phyloP scores from a whole-genome alignment of 106 monocot species.

The Dendrobium chrysotoxum region DNA sequence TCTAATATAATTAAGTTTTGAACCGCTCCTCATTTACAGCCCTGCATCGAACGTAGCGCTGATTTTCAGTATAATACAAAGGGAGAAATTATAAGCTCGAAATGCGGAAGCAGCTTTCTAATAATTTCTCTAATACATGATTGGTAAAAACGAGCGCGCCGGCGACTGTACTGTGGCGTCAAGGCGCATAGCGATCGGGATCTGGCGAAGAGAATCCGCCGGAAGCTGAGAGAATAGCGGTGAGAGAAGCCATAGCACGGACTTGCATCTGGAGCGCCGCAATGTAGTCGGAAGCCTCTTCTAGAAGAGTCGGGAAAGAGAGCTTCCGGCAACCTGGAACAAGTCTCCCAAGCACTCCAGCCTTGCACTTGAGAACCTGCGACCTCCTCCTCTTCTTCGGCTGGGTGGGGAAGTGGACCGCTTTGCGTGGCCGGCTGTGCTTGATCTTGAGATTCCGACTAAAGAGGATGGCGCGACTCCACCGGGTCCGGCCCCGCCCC shows the following conservation, averaged over 20 bases:
- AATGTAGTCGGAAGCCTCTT: slow-evolving; percentile 87
- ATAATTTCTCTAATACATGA: too few species aligned
- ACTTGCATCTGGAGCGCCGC: slow-evolving; percentile 97
- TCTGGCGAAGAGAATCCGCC: neutral
- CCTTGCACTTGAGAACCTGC: slow-evolving; percentile 36
- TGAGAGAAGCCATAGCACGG: slow-evolving; percentile 54
- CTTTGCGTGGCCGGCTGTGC: neutral
- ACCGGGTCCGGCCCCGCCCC: slow-evolving; percentile 46
- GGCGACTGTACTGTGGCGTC: neutral
- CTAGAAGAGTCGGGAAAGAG: slow-evolving; percentile 57
- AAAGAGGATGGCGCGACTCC: slow-evolving; percentile 60
- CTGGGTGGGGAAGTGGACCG: neutral
- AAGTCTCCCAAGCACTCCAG: slow-evolving; percentile 52
- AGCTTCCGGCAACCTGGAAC: slow-evolving; percentile 87
- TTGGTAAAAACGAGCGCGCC: neutral
- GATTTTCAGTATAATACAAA: too few species aligned
- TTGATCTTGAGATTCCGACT: slow-evolving; percentile 2
- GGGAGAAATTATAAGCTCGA: too few species aligned
- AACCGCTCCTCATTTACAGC: too few species aligned
- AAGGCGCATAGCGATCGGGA: neutral
- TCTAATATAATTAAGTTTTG: too few species aligned
- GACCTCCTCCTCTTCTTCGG: neutral
- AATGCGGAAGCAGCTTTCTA: too few species aligned
- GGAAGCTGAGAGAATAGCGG: slow-evolving; percentile 37
- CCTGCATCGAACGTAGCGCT: too few species aligned